Percentiles rank a stretch among this genome's conserved stretches.
These are phyloP conservation scores for Gossypium thurberi DNA, from an alignment of 345 rosid genomes.

Conservation along the genomic window DNA sequence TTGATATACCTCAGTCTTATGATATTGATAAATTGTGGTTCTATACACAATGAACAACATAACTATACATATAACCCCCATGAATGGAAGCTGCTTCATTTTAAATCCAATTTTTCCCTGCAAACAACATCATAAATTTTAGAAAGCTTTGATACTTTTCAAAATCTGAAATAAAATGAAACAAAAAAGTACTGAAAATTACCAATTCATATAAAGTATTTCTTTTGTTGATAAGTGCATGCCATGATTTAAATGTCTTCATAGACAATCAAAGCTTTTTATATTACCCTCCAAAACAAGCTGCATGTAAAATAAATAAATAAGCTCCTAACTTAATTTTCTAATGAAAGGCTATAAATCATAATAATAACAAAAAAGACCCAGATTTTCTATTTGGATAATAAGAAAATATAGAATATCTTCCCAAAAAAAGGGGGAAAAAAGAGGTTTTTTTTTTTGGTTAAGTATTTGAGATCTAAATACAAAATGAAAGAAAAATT, in stretches of 20 bases:
- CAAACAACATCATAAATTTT: slow-evolving; percentile 13
- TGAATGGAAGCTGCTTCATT: slow-evolving; percentile 62
- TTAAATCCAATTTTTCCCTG: slow-evolving; percentile 62
- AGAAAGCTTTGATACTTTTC: neutral
- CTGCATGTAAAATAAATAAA: slow-evolving; percentile 15
- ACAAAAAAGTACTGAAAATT: slow-evolving; percentile 5
- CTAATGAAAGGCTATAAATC: neutral
- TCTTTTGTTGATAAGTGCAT: slow-evolving; percentile 45
- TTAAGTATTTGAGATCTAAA: neutral
- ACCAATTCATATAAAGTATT: slow-evolving; percentile 64
- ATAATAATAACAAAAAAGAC: neutral
- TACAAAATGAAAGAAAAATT: neutral
- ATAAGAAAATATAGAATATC: neutral
- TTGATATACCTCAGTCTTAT: slow-evolving; percentile 60
- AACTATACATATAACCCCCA: slow-evolving; percentile 58
- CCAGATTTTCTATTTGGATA: neutral
- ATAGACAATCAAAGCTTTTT: slow-evolving; percentile 39
- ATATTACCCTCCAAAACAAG: slow-evolving; percentile 31
- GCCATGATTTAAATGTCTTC: slow-evolving; percentile 71
- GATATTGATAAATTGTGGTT: slow-evolving; percentile 63
- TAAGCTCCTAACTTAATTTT: neutral
- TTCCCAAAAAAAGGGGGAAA: neutral
- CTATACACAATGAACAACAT: slow-evolving; percentile 85
- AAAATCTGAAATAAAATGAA: neutral
- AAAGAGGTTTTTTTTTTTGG: neutral